Conservation (phyloP, 2,329 filamentous ascomycete species). For the Kalaharituber pfeilii region DNA sequence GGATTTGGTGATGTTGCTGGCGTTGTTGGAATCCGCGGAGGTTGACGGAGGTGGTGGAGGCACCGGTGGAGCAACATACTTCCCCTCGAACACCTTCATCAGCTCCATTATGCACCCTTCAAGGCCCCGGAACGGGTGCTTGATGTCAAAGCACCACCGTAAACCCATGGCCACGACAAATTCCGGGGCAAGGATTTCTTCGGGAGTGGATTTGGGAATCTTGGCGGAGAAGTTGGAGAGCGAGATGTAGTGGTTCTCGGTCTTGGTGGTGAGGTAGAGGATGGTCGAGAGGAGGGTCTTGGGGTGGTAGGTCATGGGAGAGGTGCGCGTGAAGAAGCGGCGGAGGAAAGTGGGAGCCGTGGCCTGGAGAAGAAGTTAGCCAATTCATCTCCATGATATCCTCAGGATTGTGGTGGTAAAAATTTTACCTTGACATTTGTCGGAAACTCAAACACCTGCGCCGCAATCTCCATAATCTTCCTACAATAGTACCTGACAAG, state of each 20-base stretch:
- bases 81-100: constrained; percentile 45
- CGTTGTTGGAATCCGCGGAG: neutral
- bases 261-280: constrained; percentile 85
- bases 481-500: constrained; percentile 66
- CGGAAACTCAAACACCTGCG: constrained; percentile 43
- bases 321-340: constrained; percentile 91
- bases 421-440: constrained; percentile 40
- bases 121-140: constrained; percentile 73
- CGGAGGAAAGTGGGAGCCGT: constrained; percentile 44
- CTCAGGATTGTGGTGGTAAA: constrained; percentile 31
- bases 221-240: constrained; percentile 99
- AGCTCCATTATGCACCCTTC: constrained; percentile 78
- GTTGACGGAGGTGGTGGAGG: constrained; percentile 20
- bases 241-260: constrained; percentile 84
- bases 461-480: constrained; percentile 40
- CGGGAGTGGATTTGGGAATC: constrained; percentile 58
- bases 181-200: constrained; percentile 77
- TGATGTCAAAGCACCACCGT: constrained; percentile 82
- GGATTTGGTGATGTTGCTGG: neutral
- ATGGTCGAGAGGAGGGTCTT: constrained; percentile 76
- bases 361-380: neutral
- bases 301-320: constrained; percentile 88
- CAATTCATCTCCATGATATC: constrained; percentile 12
- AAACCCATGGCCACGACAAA: constrained; percentile 84
- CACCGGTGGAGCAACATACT: constrained; percentile 28